Base-by-base conservation (phyloP, 148 eudicot genomes). In the Rhododendron kiyosumense region DNA sequence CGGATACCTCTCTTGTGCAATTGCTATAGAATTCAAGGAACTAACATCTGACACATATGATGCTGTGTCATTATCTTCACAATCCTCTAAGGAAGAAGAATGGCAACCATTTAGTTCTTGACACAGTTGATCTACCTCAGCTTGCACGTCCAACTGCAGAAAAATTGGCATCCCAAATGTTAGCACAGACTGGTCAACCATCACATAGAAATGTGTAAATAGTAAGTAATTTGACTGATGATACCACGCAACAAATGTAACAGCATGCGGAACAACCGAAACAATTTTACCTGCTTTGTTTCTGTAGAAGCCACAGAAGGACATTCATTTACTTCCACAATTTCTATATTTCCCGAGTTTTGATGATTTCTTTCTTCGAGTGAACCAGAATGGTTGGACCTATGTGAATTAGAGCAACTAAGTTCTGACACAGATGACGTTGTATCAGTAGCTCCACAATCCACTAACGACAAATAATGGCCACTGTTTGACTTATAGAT, bases 71-170 rank as follows among this genome's bases (percentile, higher is more conserved):
- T 65, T 82, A 76, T 32, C 81, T 63, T 78, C 69, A 82, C 61
- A 43, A n/a, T 83, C 87, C 75, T 65, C 73, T 1, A 78, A 73
- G 49, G 80, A 84, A 74, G 85, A 88, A 88, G 43, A 75, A 59
- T 1, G 9, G 65, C n/a, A 5, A 59, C 65, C 26, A 15, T 59
- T 88, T 85, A 93, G 85, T 87, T 96, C 95, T 36, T 88, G 83
- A 11, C 94, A 89, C 88, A 93, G 81, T 83, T 89, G 85, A 83
- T 93, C 96, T 38, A 93, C 89, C 87, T 96, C 96, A 85, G 88
- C 87, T 86, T 90, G 89, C 89, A 91, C 85, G 79, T 88, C 89
- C 34, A 89, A 88, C 94, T 94, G 94, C 91, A 83, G 83, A 84
- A 78, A 81, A 30, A 86, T 43, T 57, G 5, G 28, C 26, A 77